Evolutionary conservation across 345 rosid genomes (phyloP), one percentile per base, ranked within the genome.

Genomic region (Acer campestre): DNA sequence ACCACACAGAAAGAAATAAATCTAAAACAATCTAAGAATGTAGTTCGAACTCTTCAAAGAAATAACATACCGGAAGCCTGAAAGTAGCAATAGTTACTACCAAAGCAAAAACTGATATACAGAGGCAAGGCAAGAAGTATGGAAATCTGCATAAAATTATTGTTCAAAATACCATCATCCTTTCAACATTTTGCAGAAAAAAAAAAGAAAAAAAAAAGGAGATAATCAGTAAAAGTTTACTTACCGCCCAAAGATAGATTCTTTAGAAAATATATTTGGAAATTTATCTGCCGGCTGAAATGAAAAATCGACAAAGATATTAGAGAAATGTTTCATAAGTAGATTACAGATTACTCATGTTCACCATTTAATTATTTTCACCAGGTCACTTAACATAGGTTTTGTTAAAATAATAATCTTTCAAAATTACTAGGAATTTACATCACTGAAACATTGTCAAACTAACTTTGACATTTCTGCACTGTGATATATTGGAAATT

Each of bases 221-320:
- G 65, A 55, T 44, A 38, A 75, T 17, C 31, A 23, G 67, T 61
- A 2, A 22, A 67, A 18, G 42, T 72, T 79, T 35, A 78, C 80
- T 82, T 74, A 90, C 97, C 87, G 87, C 69, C 95, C 95, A 80
- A 90, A 94, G 35, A 94, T 29, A 22, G 95, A 91, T 10, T 88
- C 96, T 75, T 87, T 71, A 76, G 97, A 80, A 82, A 94, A 90
- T 77, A 89, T 17, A 58, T 73, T 74, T 11, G 98, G 98, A 82
- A 84, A 92, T 80, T 91, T 92, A 81, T 86, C 93, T 48, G 98
- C 98, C 35, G 98, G 98, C 98, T 94, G 86, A 59, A 72, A 12
- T 80, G 71, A 18, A 75, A 27, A 62, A 29, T 59, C 17, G 35
- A 58, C 27, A 69, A 65, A 74, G 13, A 71, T 22, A 20, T 77